Base-by-base conservation (phyloP, 83 land plant genomes). In the Larix sibirica region DNA sequence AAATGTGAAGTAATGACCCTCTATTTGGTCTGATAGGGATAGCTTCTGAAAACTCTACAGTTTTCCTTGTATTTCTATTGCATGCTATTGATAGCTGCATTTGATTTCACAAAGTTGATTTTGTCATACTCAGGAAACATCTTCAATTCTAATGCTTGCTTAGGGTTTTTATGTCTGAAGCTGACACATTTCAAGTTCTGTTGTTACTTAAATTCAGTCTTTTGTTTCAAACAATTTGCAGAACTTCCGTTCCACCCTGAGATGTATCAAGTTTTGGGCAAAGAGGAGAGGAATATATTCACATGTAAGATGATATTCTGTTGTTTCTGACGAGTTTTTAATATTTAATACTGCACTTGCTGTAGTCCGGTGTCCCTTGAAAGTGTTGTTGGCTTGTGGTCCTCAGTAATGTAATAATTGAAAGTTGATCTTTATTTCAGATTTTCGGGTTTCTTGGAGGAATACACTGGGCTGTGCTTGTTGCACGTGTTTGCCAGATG, bases 181-280 rank as follows among this genome's bases (percentile, higher is more conserved):
- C 13, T 73, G 40, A 47, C 18, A 38, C 54, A 54, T 74, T 44
- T 78, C 40, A 36, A 77, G 83, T 10, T 82, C 24, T 44, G 58
- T 38, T 24, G 38, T 23, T 26, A 10, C 50, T 69, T 36, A 23
- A 17, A 40, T 54, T 28, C 54, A 18, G 20, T 79, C 64, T 26
- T 61, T 21, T 79, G 23, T 79, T 28, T 10, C 31, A 13, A 50
- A 17, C 31, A 62, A 31, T 40, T 42, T 44, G 21, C 82, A 89
- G 90, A 65, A 77, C 31, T 89, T 87, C 62, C 89, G 83, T 28
- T 83, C 87, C 63, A 63, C 83, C 71, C 66, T 89, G 66, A 84
- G 90, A 38, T 90, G 90, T 71, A 28, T 90, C 65, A 90, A 88
- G 71, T 63, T 85, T 17, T 88, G 92, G 92, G 90, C 92, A 77